phyloP scores from a whole-genome alignment of 2,329 filamentous ascomycete genomes.

The Colletotrichum sp. region DNA sequence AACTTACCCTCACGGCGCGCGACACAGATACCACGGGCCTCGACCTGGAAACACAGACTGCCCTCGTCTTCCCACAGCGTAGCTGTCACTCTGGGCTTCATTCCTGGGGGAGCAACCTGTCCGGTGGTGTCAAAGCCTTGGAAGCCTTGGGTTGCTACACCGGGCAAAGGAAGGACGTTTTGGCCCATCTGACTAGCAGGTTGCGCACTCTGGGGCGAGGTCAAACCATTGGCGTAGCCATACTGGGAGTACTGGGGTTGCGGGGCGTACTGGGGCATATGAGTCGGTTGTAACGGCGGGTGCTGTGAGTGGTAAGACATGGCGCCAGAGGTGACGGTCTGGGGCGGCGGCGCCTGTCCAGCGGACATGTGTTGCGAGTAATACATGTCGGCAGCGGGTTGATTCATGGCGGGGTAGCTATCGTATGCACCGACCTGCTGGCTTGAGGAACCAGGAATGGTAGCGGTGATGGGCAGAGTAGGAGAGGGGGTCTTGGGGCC shows the following conservation, averaged over 20 bases:
- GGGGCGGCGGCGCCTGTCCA: conserved; percentile 75
- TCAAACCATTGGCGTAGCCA: conserved; percentile 76
- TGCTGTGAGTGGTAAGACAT: conserved; percentile 82
- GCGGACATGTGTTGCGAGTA: conserved; percentile 81
- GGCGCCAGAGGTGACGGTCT: conserved; percentile 75
- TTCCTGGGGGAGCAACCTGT: conserved; percentile 87
- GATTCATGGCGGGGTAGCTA: conserved; percentile 75
- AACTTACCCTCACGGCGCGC: conserved; percentile 85
- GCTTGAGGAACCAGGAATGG: conserved; percentile 43
- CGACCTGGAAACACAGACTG: conserved; percentile 96
- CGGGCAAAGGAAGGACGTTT: conserved; percentile 74
- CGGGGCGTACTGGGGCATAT: conserved; percentile 66
- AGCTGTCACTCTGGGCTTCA: conserved; percentile 95
- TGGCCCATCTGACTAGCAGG: conserved; percentile 71
- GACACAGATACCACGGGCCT: conserved; percentile 94
- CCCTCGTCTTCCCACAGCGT: conserved; percentile 99
- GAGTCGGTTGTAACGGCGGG: conserved; percentile 74
- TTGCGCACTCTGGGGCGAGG: conserved; percentile 75
- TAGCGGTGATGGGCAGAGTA: conserved; percentile 59
- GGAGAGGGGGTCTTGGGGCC: conserved; percentile 82
- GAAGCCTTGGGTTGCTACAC: conserved; percentile 61
- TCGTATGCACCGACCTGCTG: conserved; percentile 46
- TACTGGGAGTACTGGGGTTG: conserved; percentile 71
- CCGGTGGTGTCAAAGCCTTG: conserved; percentile 80
- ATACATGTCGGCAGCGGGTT: conserved; percentile 82